A percentile compares a stretch with the other conserved stretches of the same genome.
Conservation (phyloP, 192 early-diverging fungal species). For the Mortierella antarctica region DNA sequence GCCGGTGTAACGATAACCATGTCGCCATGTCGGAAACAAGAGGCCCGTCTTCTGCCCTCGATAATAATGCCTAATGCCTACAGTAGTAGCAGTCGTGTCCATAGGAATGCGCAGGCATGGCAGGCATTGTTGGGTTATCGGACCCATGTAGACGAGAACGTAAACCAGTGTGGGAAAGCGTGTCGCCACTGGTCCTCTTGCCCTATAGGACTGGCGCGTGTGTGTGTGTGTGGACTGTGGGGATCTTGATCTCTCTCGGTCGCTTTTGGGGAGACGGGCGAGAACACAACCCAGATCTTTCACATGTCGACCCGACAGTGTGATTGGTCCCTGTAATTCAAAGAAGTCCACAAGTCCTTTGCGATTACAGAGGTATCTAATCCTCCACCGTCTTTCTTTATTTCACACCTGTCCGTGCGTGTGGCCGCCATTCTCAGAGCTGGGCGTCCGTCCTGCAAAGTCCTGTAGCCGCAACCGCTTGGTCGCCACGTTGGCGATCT, state of each 20-base stretch:
- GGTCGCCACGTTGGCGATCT: constrained; percentile 14
- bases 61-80: too few species aligned
- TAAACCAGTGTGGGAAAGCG: too few species aligned
- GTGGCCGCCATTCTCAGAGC: constrained; percentile 31
- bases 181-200: too few species aligned
- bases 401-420: not conserved
- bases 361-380: not conserved
- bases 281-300: not conserved
- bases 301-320: not conserved
- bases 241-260: not conserved
- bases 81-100: too few species aligned
- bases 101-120: too few species aligned
- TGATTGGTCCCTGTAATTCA: too few species aligned
- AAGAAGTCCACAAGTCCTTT: not conserved
- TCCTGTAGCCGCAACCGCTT: constrained; percentile 41
- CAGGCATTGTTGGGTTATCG: too few species aligned
- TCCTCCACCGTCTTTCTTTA: not conserved
- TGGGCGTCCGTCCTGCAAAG: constrained; percentile 46
- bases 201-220: too few species aligned
- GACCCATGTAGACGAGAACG: too few species aligned
- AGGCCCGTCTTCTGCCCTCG: too few species aligned
- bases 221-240: not conserved
- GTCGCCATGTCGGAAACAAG: too few species aligned
- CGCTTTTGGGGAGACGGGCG: constrained; percentile 6
- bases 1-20: too few species aligned